A percentile compares a stretch with the other conserved stretches of the same genome.
Evolutionary conservation across 768 basidiomycete genomes (phyloP).

Genomic region (Leucocoprinus birnbaumii): DNA sequence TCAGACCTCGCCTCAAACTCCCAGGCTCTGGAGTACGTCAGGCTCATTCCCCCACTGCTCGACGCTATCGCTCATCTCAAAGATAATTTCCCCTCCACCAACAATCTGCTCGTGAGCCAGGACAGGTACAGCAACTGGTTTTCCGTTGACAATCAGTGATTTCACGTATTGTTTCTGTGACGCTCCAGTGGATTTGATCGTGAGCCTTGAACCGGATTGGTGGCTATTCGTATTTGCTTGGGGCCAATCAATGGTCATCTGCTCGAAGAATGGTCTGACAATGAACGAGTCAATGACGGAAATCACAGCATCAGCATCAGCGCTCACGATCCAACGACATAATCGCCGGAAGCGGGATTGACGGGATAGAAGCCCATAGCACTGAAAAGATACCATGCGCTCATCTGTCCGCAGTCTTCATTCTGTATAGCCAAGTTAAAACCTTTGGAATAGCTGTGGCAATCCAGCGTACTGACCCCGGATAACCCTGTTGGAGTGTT

Average conservation of each 20-base stretch:
- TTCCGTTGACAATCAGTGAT: constrained; percentile 55
- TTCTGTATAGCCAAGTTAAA: constrained; percentile 42
- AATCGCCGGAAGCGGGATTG: constrained; percentile 74
- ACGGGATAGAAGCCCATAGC: constrained; percentile 85
- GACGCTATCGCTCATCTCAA: constrained; percentile 56
- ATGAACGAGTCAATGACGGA: not conserved
- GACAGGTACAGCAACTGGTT: constrained; percentile 37
- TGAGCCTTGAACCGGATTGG: constrained; percentile 29
- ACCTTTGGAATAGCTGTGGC: not conserved
- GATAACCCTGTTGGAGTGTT: constrained; percentile 65
- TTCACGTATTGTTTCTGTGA: constrained; percentile 58
- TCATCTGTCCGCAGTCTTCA: constrained; percentile 91
- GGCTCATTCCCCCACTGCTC: constrained; percentile 31
- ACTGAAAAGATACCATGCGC: constrained; percentile 83
- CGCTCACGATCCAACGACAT: constrained; percentile 71
- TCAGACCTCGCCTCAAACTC: not conserved
- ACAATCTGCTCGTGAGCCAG: constrained; percentile 62
- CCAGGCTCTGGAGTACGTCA: constrained; percentile 16
- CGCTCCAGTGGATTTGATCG: constrained; percentile 56
- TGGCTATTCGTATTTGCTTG: constrained; percentile 18
- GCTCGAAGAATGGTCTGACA: constrained; percentile 46
- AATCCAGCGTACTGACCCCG: constrained; percentile 42
- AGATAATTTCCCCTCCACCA: constrained; percentile 53
- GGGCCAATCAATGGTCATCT: constrained; percentile 56
- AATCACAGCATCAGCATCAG: not conserved